Evolutionary conservation across 768 basidiomycete genomes (phyloP), one percentile per base, ranked within the genome.

Genomic region (Collybia mongolica): DNA sequence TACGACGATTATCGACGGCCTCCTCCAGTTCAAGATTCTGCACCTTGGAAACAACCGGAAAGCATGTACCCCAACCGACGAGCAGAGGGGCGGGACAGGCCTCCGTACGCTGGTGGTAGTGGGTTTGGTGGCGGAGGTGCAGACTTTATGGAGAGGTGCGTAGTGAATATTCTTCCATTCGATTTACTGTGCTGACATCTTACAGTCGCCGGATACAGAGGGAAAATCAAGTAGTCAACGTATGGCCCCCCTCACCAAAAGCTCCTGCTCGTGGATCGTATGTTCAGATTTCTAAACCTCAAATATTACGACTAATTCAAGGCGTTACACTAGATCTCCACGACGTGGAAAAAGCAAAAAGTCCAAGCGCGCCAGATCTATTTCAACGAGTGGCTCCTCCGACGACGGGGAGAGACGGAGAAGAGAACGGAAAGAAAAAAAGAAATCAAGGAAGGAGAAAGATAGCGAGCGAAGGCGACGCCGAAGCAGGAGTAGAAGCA

Each of bases 181-280:
- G 14, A 12, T 48, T 6, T 8, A 11, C 26, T 12, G 48, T 32
- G 43, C 26, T 22, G 11, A 49, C 19, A 60, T 22, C 15, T 50
- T 29, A 37, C 39, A 45, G 0, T 52, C 93, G 91, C 58, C 91
- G 92, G 26, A 75, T 73, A 41, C 84, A 92, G 62, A 75, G 92
- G 42, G 82, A 82, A 56, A 72, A 58, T 4, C 79, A 69, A 7
- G 74, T 73, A 5, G 64, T 83, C 1, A 76, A 77, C 56, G 74
- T 91, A n/a, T 94, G 92, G 92, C 92, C 92, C 1, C 67, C 82
- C 3, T 93, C 92, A 2, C 92, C 92, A 0, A 86, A 85, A 55
- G 80, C 75, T 8, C 82, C 83, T 48, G 69, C 77, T 32, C 80
- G 88, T 32, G 65, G 68, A 40, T 54, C 81, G 82, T 88, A 67